These are phyloP conservation scores for Miamiensis avidus DNA, from an alignment of 169 alveolate species.

Conservation along the genomic window DNA sequence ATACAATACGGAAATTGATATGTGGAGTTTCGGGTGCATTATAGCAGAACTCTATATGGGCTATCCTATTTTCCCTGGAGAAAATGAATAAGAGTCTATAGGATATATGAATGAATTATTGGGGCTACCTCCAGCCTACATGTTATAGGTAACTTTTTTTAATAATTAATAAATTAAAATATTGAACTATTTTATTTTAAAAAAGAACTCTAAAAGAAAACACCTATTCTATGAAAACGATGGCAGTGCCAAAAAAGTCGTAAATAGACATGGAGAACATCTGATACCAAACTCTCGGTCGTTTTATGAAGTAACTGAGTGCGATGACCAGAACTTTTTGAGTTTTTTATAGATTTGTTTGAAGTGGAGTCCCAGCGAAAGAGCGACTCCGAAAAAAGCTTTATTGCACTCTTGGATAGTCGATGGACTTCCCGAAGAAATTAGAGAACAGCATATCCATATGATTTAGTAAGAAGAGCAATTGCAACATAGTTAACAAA, in stretches of 20 bases:
- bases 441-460: slow-evolving; percentile 48
- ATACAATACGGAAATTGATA: slow-evolving; percentile 82
- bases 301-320: slow-evolving; percentile 31
- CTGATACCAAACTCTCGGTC: slow-evolving; percentile 58
- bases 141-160: slow-evolving; percentile 26
- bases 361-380: slow-evolving; percentile 71
- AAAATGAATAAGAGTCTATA: slow-evolving; percentile 76
- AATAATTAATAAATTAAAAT: no score
- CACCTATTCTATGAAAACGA: slow-evolving; percentile 58
- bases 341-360: slow-evolving; percentile 63
- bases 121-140: slow-evolving; percentile 64
- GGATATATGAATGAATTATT: slow-evolving; percentile 64
- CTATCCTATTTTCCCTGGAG: slow-evolving; percentile 86
- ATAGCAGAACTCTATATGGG: slow-evolving; percentile 82
- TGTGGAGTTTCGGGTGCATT: slow-evolving; percentile 88
- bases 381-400: slow-evolving; percentile 74
- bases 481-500: not conserved
- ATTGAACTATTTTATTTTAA: not conserved
- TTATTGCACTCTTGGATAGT: slow-evolving; percentile 73
- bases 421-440: slow-evolving; percentile 70
- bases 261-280: slow-evolving; percentile 62
- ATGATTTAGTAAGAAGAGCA: no score
- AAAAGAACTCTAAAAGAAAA: slow-evolving; percentile 39
- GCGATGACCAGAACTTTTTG: slow-evolving; percentile 57
- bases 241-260: slow-evolving; percentile 49